These are phyloP conservation scores for Cenchrus purpureus DNA, from an alignment of 176 grass and related monocot genomes.

Conservation along the genomic window DNA sequence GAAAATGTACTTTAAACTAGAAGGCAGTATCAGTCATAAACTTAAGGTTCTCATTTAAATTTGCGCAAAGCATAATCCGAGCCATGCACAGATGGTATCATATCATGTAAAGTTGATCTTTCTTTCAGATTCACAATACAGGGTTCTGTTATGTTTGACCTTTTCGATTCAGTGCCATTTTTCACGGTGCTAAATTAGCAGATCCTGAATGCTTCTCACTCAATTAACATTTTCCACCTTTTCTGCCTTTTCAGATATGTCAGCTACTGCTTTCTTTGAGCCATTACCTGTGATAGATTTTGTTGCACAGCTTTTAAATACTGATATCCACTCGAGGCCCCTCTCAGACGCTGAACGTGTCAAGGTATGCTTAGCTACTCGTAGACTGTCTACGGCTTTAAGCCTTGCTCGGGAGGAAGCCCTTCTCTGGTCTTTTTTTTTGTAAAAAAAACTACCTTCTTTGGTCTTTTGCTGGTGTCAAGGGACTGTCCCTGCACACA, in stretches of 20 bases:
- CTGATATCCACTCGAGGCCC: constrained; percentile 61
- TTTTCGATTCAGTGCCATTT: not conserved
- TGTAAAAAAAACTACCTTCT: too few relatives aligned
- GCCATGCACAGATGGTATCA: not conserved
- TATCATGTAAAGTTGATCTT: not conserved
- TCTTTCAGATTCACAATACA: constrained; percentile 15
- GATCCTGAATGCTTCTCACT: not conserved
- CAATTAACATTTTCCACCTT: constrained; percentile 5
- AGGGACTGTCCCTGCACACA: too few relatives aligned
- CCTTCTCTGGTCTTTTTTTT: too few relatives aligned
- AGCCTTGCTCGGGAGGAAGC: too few relatives aligned
- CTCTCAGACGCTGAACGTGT: constrained; percentile 88
- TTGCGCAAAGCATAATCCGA: not conserved
- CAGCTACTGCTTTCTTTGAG: constrained; percentile 93
- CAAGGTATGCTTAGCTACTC: constrained; percentile 56
- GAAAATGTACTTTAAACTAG: constrained; percentile 5
- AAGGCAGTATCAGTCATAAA: not conserved
- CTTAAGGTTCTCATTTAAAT: too few relatives aligned
- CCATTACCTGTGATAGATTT: constrained; percentile 80
- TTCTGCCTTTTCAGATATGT: constrained; percentile 76
- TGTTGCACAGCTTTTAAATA: constrained; percentile 72
- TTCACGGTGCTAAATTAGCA: not conserved
- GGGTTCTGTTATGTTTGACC: constrained; percentile 5
- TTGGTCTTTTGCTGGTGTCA: too few relatives aligned
- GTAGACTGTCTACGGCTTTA: too few relatives aligned